These are phyloP conservation scores for Cordyceps tenuipes DNA, from an alignment of 2,329 filamentous ascomycete species.

Conservation along the genomic window DNA sequence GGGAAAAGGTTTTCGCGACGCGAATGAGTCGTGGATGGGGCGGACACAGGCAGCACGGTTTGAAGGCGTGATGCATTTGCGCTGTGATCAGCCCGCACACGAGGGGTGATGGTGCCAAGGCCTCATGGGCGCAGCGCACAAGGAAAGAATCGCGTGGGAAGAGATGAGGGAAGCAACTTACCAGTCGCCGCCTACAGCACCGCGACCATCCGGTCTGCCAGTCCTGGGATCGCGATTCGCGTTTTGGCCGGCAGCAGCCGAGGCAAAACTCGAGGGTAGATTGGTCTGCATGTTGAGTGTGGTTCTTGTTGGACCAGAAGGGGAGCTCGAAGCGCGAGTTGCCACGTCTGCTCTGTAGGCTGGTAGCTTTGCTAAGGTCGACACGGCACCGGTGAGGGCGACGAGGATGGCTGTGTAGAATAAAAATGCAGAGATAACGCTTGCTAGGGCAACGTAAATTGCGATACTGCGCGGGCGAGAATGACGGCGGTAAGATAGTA, in stretches of 20 bases:
- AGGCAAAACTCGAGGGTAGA: slow-evolving; percentile 76
- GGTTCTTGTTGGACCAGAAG: not conserved
- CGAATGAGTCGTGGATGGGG: slow-evolving; percentile 1
- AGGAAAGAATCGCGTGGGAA: slow-evolving; percentile 21
- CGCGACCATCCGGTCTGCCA: slow-evolving; percentile 50
- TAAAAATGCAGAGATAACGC: slow-evolving; percentile 10
- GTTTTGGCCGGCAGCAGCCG: slow-evolving; percentile 69
- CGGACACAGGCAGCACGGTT: not conserved
- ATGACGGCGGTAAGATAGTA: slow-evolving; percentile 5
- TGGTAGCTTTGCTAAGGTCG: slow-evolving; percentile 5
- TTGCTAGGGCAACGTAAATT: slow-evolving; percentile 12
- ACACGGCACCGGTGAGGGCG: slow-evolving; percentile 7
- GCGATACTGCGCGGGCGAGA: slow-evolving; percentile 6
- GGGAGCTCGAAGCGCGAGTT: not conserved
- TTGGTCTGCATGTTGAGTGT: slow-evolving; percentile 55
- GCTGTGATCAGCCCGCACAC: not conserved
- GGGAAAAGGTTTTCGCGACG: slow-evolving; percentile 5
- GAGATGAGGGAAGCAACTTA: slow-evolving; percentile 37
- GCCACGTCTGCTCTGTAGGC: slow-evolving; percentile 8
- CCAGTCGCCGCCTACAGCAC: slow-evolving; percentile 60
- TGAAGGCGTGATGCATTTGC: not conserved
- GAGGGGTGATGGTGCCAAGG: not conserved
- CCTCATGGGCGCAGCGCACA: not conserved
- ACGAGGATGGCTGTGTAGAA: slow-evolving; percentile 5
- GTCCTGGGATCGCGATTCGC: slow-evolving; percentile 50